A percentile compares a stretch with the other conserved stretches of the same genome.
These are phyloP conservation scores for Phytophthora vignae DNA, from an alignment of 352 stramenopile species.

Conservation along the genomic window DNA sequence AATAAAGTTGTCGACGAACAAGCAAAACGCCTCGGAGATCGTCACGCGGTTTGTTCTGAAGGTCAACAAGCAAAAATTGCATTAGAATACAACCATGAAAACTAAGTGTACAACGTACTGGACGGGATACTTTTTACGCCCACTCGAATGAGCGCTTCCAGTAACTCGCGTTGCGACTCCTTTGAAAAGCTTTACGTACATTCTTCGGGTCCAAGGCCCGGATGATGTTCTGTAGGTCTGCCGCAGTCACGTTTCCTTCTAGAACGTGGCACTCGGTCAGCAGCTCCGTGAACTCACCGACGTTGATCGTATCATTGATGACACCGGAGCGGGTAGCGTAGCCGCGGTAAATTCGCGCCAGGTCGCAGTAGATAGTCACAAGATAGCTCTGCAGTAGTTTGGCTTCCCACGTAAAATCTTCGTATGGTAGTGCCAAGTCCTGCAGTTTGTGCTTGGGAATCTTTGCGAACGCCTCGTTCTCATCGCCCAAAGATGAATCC, in stretches of 20 bases:
- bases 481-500: conserved; percentile 46
- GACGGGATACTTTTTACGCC: conserved; percentile 68
- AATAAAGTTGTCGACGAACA: conserved; percentile 80
- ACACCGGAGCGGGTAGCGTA: conserved; percentile 57
- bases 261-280: conserved; percentile 74
- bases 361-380: conserved; percentile 71
- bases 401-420: conserved; percentile 73
- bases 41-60: conserved; percentile 65
- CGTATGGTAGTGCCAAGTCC: conserved; percentile 64
- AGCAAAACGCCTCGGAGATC: conserved; percentile 78
- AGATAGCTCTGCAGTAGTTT: conserved; percentile 82
- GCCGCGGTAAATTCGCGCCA: conserved; percentile 77
- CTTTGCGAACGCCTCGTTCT: conserved; percentile 72
- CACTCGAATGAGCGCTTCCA: conserved; percentile 72
- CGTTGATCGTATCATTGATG: conserved; percentile 54
- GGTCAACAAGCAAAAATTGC: background rate
- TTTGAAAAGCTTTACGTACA: too few species aligned
- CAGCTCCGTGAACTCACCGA: conserved; percentile 67
- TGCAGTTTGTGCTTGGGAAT: conserved; percentile 55
- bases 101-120: conserved; percentile 47
- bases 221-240: conserved; percentile 56
- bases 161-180: conserved; percentile 82
- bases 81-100: background rate
- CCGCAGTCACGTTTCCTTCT: conserved; percentile 50
- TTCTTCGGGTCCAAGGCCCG: conserved; percentile 57